A percentile compares a stretch with the other conserved stretches of the same genome.
phyloP scores from a whole-genome alignment of 768 basidiomycete genomes.

The Austroboletus eburneus region DNA sequence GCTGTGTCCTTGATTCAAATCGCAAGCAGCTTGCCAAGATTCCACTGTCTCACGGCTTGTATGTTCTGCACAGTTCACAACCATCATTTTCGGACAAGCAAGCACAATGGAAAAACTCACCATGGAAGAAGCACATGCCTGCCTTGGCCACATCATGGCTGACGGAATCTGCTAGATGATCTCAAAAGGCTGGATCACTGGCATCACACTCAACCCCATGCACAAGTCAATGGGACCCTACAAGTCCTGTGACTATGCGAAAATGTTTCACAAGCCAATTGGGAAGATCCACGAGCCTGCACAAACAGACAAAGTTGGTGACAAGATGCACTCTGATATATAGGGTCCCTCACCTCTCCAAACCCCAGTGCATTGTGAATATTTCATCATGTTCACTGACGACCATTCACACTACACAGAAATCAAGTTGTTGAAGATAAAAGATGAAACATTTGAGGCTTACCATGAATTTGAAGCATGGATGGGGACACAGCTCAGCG shows the following conservation, averaged over 20 bases:
- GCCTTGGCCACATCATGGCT: slow-evolving; percentile 34
- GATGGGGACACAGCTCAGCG: neutral
- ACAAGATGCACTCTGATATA: slow-evolving; percentile 37
- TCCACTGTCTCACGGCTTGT: slow-evolving; percentile 24
- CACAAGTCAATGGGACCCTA: slow-evolving; percentile 30
- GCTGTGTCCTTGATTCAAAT: neutral
- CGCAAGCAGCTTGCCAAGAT: neutral
- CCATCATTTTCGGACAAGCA: neutral
- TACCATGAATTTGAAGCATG: neutral
- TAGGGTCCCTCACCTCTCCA: slow-evolving; percentile 42
- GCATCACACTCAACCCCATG: slow-evolving; percentile 23
- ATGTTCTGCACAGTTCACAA: slow-evolving; percentile 3
- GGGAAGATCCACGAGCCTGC: slow-evolving; percentile 20
- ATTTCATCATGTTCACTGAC: neutral
- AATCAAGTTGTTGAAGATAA: neutral
- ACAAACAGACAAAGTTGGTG: slow-evolving; percentile 24
- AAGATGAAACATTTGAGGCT: neutral
- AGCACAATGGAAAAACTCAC: slow-evolving; percentile 9
- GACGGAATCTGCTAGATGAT: slow-evolving; percentile 21
- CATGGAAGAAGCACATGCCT: slow-evolving; percentile 30
- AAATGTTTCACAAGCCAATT: slow-evolving; percentile 33
- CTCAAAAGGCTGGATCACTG: slow-evolving; percentile 27
- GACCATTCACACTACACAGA: neutral
- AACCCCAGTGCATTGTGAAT: slow-evolving; percentile 5
- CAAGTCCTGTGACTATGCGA: slow-evolving; percentile 42